Evolutionary conservation across 2,329 filamentous ascomycete species (phyloP), one percentile per base, ranked within the genome.

Genomic region (Drechslera avenae): DNA sequence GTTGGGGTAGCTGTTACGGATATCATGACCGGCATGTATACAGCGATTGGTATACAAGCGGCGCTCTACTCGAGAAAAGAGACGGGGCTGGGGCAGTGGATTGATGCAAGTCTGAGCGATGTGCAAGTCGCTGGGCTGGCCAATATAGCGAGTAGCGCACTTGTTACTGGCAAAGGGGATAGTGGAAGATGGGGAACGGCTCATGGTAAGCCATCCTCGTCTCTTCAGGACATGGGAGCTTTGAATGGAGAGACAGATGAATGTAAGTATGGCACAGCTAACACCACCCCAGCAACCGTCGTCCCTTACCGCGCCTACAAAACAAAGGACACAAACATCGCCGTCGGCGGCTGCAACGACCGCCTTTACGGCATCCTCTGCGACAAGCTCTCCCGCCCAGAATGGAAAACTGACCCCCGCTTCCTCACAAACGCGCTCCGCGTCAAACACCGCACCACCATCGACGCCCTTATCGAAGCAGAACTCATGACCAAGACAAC

Each of bases 1-100:
- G 94, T 97, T 1, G 94, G 94, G n/a, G 94, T 97, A 3, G 94
- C 94, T 1, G 93, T 97, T 3, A 97, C 93, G 0, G 94, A 99
- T 74, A 76, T 99, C 52, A 97, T 93, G 0, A 97, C 94, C 0
- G 94, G 94, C 0, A 78, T 99, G 31, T 97, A 97, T 74, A 93
- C 93, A 2, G 91, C 89, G 63, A 97, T 97, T 75, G 88, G 90
- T 54, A 91, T 97, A 66, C 90, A 97, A 87, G 93, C 94, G 0
- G 91, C 91, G 1, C 78, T 99, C 26, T 79, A 97, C 28, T 83
- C 84, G 1, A 82, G 93, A n/a, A 84, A 75, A 7, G 86, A 81
- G 61, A 92, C 88, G 0, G 90, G 90, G 3, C 83, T 83, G 62
- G 94, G 94, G 0, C 93, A 97, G 75, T 90, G 96, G 73, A 90